A percentile compares a stretch with the other conserved stretches of the same genome.
Conservation (phyloP, 164 flowering plant genomes). For the Vitis vinifera region ASM3070453v1 NC_081806.1:15888501-15889000, state of each 20-base stretch:
- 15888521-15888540: slow-evolving; percentile 66
- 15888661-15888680: not conserved
- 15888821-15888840: slow-evolving; percentile 64
- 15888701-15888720: not conserved
- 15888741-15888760: slow-evolving; percentile 56
- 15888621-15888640: not conserved
- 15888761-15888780: slow-evolving; percentile 48
- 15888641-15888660: no score
- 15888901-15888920: not conserved
- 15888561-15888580: slow-evolving; percentile 44
- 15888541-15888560: slow-evolving; percentile 73
- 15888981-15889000: slow-evolving; percentile 59
- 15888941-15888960: slow-evolving; percentile 75
- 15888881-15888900: not conserved
- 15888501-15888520: slow-evolving; percentile 60
- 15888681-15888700: not conserved
- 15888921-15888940: slow-evolving; percentile 28
- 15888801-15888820: slow-evolving; percentile 39
- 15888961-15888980: slow-evolving; percentile 60
- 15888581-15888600: slow-evolving; percentile 26
- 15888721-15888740: slow-evolving; percentile 56
- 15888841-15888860: not conserved
- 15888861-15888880: not conserved
- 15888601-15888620: slow-evolving; percentile 31
- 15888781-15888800: slow-evolving; percentile 49